Evolutionary conservation across 164 flowering plant species (phyloP), one percentile per base, ranked within the genome.

Genomic region (Berberis thunbergii): DNA sequence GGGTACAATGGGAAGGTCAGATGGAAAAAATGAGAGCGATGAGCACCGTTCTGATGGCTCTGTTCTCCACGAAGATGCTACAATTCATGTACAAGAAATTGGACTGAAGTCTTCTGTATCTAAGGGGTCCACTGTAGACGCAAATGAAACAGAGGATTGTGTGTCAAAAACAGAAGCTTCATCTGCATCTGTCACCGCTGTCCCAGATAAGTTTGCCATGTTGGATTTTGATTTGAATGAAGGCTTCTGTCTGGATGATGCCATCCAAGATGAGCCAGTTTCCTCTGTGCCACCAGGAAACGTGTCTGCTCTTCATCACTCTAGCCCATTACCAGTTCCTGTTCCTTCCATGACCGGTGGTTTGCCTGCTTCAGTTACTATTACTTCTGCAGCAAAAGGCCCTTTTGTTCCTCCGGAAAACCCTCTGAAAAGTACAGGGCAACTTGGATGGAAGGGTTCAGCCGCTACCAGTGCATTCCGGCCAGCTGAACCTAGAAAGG

Each of bases 391-490:
- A 59, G 95, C 97, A 12, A 94, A 86, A 69, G 91, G 97, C 44
- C 72, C 95, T 7, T 86, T 94, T 79, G 71, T 85, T 53, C 99
- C 91, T 39, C 88, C 87, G 1, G 91, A 87, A 41, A 80, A 84
- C 66, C 70, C 82, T 9, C 59, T 83, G 70, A 80, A 73, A 76
- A 78, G 70, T 59, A 83, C 78, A 64, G 86, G 77, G 50, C 91
- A 82, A 70, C 78, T 82, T 72, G 88, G 96, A 43, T 94, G 99
- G 99, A 94, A 87, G 68, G 99, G 99, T 26, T 91, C 97, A 43
- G 99, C 99, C 43, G 96, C 97, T 7, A 94, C 97, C 2, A 94
- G 99, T 79, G 99, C 99, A 4, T 94, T 94, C 71, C 84, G 99
- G 8, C 93, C 86, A 1, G 99, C 99, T 64, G 99, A 94, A 74